Evolutionary conservation across 2,329 filamentous ascomycete genomes (phyloP).

Genomic region (Ophiostoma himal-ulmi): DNA sequence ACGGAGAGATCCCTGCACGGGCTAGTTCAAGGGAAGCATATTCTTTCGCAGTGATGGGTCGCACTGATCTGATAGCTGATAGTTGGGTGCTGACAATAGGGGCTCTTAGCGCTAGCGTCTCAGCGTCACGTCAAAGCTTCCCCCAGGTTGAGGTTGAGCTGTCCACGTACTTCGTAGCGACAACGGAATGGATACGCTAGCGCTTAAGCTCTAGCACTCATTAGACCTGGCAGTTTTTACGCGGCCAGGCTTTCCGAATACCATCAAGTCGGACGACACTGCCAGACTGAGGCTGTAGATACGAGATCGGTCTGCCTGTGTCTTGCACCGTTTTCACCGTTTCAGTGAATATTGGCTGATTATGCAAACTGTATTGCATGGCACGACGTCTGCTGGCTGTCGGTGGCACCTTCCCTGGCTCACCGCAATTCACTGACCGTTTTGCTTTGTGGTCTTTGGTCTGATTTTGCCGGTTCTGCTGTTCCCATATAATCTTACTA

Average conservation of each 20-base stretch:
- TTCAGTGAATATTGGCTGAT: background rate
- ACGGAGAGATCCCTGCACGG: background rate
- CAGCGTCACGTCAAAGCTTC: slow-evolving; percentile 1
- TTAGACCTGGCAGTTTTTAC: background rate
- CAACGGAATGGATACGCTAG: background rate
- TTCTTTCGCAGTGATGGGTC: background rate
- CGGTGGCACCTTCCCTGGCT: background rate
- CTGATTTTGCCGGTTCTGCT: no score
- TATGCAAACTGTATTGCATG: background rate
- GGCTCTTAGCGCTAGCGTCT: background rate
- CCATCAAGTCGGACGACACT: no score
- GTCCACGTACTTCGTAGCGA: background rate
- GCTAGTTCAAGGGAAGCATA: background rate
- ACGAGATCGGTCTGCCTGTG: no score
- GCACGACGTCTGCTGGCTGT: background rate
- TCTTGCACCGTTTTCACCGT: background rate
- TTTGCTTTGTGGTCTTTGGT: background rate
- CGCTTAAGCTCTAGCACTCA: background rate
- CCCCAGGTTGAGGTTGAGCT: background rate
- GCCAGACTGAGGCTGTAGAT: no score
- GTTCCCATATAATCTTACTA: no score
- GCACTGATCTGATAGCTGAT: slow-evolving; percentile 31
- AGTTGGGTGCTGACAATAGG: background rate
- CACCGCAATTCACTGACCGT: slow-evolving; percentile 8
- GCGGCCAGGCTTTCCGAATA: background rate